Percentiles rank a stretch among this genome's conserved stretches.
Evolutionary conservation across 192 early-diverging fungal genomes (phyloP).

Genomic region (Pecoramyces ruminantium): DNA sequence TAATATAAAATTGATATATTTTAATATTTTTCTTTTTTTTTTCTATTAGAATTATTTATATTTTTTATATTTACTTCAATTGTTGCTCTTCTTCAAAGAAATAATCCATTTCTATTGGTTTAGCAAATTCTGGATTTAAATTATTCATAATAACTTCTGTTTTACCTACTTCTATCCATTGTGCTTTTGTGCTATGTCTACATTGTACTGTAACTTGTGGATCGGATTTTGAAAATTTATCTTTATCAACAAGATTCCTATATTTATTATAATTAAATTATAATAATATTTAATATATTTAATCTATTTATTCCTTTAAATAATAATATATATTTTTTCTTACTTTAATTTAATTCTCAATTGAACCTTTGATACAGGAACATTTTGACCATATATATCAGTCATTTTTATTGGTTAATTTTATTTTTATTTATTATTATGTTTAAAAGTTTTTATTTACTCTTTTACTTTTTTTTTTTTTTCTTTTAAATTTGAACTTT

Average conservation of each 20-base stretch:
- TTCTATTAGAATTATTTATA: too few species aligned
- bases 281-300: too few species aligned
- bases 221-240: neutral
- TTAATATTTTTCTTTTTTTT: too few species aligned
- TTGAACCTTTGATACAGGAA: neutral
- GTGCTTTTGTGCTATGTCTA: neutral
- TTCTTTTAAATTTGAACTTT: too few species aligned
- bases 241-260: neutral
- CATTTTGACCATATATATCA: neutral
- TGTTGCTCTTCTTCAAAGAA: constrained; percentile 21
- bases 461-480: too few species aligned
- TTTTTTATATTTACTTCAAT: constrained; percentile 15
- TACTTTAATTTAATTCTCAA: neutral
- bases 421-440: too few species aligned
- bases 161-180: constrained; percentile 6
- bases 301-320: too few species aligned
- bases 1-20: neutral
- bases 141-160: constrained; percentile 25
- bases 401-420: neutral
- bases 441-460: too few species aligned
- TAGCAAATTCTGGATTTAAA: constrained; percentile 24
- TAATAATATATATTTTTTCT: too few species aligned
- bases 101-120: constrained; percentile 16
- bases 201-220: constrained; percentile 1
- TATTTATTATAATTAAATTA: neutral